Percentiles rank a stretch among this genome's conserved stretches.
These are phyloP conservation scores for Symbiodinium natans DNA, from an alignment of 73 alveolate species.

Conservation along the genomic window DNA sequence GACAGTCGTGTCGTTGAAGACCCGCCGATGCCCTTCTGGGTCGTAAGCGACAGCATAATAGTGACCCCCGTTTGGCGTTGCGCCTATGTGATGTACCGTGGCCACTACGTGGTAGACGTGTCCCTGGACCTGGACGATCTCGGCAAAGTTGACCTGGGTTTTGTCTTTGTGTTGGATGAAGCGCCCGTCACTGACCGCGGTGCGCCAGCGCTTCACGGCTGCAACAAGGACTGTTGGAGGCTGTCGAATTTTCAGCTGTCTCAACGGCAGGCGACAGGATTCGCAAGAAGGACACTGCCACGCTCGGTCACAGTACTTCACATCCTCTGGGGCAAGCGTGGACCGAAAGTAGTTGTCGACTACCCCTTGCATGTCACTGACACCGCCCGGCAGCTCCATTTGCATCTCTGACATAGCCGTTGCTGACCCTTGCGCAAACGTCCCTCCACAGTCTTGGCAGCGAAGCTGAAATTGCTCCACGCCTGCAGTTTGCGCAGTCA, in stretches of 20 bases:
- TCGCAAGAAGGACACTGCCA: background rate
- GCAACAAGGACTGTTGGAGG: background rate
- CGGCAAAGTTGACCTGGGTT: background rate
- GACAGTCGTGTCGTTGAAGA: background rate
- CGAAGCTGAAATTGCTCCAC: background rate
- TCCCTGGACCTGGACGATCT: background rate
- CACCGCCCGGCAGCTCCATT: background rate
- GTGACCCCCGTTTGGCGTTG: background rate
- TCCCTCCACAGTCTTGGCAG: background rate
- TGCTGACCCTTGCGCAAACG: background rate
- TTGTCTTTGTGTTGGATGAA: background rate
- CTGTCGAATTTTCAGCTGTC: background rate
- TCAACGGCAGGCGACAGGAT: background rate
- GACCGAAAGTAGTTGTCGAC: background rate
- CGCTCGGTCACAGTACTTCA: background rate
- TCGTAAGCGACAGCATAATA: background rate
- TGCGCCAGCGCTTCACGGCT: background rate
- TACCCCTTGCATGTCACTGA: background rate
- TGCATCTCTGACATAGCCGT: background rate
- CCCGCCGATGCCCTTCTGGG: background rate
- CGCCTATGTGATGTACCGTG: background rate
- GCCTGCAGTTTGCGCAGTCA: background rate
- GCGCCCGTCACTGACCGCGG: background rate
- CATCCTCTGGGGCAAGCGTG: background rate
- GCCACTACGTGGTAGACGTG: background rate